Evolutionary conservation across 2,329 filamentous ascomycete genomes (phyloP).

Genomic region (Sphaerulina musiva): DNA sequence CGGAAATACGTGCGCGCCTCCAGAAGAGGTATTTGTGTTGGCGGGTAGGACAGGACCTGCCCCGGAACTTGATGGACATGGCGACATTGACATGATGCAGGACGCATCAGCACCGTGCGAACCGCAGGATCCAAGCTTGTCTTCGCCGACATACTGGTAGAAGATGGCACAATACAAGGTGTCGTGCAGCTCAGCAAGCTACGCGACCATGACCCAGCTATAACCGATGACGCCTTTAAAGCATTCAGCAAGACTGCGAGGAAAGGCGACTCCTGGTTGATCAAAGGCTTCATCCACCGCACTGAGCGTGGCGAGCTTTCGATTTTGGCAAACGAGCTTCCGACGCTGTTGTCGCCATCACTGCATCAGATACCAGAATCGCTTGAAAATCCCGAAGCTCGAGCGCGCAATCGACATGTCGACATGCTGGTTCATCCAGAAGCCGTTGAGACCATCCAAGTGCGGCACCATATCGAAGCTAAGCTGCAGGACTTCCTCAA

Average conservation of each 20-base stretch:
- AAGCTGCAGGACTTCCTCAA: slow-evolving; percentile 69
- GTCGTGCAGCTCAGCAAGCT: slow-evolving; percentile 62
- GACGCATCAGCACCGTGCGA: slow-evolving; percentile 68
- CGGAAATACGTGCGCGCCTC: background rate
- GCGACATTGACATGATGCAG: slow-evolving; percentile 36
- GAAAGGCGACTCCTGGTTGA: slow-evolving; percentile 71
- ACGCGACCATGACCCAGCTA: slow-evolving; percentile 29
- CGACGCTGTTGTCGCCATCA: slow-evolving; percentile 67
- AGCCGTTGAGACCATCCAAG: slow-evolving; percentile 61
- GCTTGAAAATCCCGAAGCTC: slow-evolving; percentile 63
- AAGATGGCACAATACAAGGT: slow-evolving; percentile 66
- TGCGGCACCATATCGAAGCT: slow-evolving; percentile 68
- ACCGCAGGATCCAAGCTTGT: slow-evolving; percentile 68
- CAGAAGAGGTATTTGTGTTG: background rate
- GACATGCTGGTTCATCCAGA: slow-evolving; percentile 73
- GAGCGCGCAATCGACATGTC: slow-evolving; percentile 71
- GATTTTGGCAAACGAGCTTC: slow-evolving; percentile 60
- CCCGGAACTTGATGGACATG: background rate
- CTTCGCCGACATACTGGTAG: slow-evolving; percentile 74
- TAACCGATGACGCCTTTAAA: slow-evolving; percentile 46
- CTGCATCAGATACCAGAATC: slow-evolving; percentile 70
- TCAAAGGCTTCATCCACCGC: slow-evolving; percentile 62
- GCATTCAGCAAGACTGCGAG: slow-evolving; percentile 60
- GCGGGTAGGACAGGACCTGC: background rate
- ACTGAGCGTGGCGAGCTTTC: slow-evolving; percentile 71